phyloP scores from a whole-genome alignment of 345 rosid genomes.

The Syzygium oleosum region DNA sequence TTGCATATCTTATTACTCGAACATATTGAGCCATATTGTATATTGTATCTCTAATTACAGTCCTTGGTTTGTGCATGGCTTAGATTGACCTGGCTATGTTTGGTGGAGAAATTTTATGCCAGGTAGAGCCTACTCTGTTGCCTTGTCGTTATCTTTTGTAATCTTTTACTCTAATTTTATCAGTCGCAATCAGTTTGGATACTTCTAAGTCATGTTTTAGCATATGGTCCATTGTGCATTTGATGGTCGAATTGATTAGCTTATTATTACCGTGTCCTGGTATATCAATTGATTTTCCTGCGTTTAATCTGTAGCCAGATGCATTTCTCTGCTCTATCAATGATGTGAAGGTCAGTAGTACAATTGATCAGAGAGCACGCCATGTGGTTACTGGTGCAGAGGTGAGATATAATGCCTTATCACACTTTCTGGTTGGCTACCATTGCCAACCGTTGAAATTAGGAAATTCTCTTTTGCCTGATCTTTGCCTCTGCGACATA shows the following conservation, averaged over 20 bases:
- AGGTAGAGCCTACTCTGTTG: constrained; percentile 43
- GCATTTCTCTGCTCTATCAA: constrained; percentile 90
- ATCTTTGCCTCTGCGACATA: neutral
- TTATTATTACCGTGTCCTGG: neutral
- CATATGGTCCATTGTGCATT: neutral
- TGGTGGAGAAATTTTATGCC: constrained; percentile 92
- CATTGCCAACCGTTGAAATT: neutral
- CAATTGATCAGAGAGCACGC: constrained; percentile 73
- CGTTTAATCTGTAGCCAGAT: constrained; percentile 77
- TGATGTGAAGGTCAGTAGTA: constrained; percentile 78
- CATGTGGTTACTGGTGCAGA: constrained; percentile 61
- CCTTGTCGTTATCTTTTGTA: neutral
- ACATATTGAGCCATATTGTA: neutral
- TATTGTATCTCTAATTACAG: neutral
- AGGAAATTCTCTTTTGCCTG: too few species aligned
- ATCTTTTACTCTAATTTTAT: neutral
- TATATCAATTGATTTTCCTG: neutral
- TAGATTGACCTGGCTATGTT: constrained; percentile 90
- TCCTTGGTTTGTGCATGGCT: constrained; percentile 11
- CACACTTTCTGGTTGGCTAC: neutral
- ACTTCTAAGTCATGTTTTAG: neutral
- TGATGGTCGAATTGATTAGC: neutral
- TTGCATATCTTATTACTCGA: neutral
- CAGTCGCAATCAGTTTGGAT: neutral
- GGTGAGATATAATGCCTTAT: constrained; percentile 29